phyloP scores from a whole-genome alignment of 2,329 filamentous ascomycete species.

The Xylariaceae sp. region DNA sequence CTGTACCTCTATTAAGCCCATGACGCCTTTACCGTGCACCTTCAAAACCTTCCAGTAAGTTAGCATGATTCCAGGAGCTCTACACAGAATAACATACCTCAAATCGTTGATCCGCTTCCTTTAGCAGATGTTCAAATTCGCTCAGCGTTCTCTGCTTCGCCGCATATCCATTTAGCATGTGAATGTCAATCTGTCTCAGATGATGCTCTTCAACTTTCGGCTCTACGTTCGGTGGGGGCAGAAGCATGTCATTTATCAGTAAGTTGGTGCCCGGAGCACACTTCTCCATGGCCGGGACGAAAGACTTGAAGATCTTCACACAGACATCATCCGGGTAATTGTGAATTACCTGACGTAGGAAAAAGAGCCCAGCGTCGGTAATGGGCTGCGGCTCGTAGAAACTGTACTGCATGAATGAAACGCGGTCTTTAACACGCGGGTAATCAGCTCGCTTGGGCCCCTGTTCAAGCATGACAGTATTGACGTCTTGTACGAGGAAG shows the following conservation, averaged over 20 bases:
- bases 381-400: slow-evolving; percentile 26
- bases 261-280: slow-evolving; percentile 34
- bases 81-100: slow-evolving; percentile 19
- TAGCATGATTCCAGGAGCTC: background rate
- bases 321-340: slow-evolving; percentile 18
- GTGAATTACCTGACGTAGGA: slow-evolving; percentile 22
- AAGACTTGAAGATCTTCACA: slow-evolving; percentile 23
- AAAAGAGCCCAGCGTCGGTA: slow-evolving; percentile 11
- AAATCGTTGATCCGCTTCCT: slow-evolving; percentile 29
- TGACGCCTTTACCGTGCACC: slow-evolving; percentile 16
- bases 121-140: slow-evolving; percentile 33
- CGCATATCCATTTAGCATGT: slow-evolving; percentile 38
- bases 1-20: slow-evolving; percentile 13
- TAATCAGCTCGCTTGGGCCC: slow-evolving; percentile 11
- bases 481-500: slow-evolving; percentile 28
- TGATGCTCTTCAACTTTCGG: slow-evolving; percentile 32
- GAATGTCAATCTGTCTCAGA: slow-evolving; percentile 41
- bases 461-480: slow-evolving; percentile 19
- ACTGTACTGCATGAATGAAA: slow-evolving; percentile 21
- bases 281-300: slow-evolving; percentile 28
- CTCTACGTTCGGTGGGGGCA: slow-evolving; percentile 34
- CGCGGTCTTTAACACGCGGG: slow-evolving; percentile 1
- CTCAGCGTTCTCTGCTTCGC: slow-evolving; percentile 34
- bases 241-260: slow-evolving; percentile 43
- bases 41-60: slow-evolving; percentile 2